Evolutionary conservation across 305 asterid genomes (phyloP), one percentile per base, ranked within the genome.

Genomic region (Plantago coronopus): DNA sequence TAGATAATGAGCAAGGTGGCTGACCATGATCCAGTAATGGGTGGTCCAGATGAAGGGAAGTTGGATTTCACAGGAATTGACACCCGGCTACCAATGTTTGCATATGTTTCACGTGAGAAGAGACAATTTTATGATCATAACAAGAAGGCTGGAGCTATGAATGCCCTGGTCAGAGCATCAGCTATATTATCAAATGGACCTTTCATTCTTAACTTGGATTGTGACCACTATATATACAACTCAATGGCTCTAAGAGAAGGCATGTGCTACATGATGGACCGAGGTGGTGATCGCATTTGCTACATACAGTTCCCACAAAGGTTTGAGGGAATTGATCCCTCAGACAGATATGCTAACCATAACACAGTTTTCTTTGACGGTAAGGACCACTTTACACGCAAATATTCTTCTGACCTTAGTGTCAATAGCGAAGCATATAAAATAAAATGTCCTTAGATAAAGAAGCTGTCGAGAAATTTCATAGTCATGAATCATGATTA

Each of bases 121-220:
- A 79, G 99, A 0, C 81, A 83, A 31, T 90, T 89, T 19, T 88
- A 79, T 20, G 99, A 93, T 62, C 99, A 93, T 34, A 89, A 93
- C 75, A 93, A 93, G 88, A 93, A 93, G 73, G 99, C 97, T 1
- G 96, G 99, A 25, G 97, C 99, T 42, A 93, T 93, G 99, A 93
- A 93, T 54, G 94, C 94, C 19, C 69, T 89, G 58, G 99, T 93
- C 59, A 82, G 97, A 75, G 96, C 96, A 56, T 93, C 99, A n/a
- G 99, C 97, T 2, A 77, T 89, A 59, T 75, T 93, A 34, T 89
- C 99, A 20, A 93, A 93, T 21, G 97, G 96, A 45, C 91, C 99
- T 0, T 93, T 93, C 77, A 93, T 93, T 62, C 80, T 93, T 62
- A 93, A 93, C 79, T 73, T 93, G 80, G 99, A 93, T 27, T 93